Conservation (phyloP, 2,329 filamentous ascomycete genomes). For the Calonectria ilicicola region DNA sequence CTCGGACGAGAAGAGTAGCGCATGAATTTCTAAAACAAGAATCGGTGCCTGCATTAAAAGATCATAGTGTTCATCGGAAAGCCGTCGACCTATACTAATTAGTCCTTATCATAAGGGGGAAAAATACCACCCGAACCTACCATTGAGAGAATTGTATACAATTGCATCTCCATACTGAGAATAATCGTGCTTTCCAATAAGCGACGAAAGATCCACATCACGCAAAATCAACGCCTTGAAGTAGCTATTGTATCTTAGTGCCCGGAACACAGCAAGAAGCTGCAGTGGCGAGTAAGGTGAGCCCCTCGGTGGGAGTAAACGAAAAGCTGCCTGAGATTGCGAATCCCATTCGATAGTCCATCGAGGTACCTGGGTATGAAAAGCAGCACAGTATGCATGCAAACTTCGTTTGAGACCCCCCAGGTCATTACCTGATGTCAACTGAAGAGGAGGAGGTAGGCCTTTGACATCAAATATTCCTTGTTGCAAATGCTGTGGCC, state of each 20-base stretch:
- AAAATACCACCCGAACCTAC: conserved; percentile 46
- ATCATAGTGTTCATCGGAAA: conserved; percentile 61
- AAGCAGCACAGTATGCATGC: conserved; percentile 66
- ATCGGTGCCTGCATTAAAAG: conserved; percentile 62
- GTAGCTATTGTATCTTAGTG: conserved; percentile 69
- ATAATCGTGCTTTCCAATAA: conserved; percentile 56
- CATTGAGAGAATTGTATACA: conserved; percentile 65
- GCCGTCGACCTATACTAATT: conserved; percentile 54
- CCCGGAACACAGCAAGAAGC: conserved; percentile 67
- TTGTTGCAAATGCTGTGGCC: conserved; percentile 67
- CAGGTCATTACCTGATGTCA: conserved; percentile 67
- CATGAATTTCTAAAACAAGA: conserved; percentile 68
- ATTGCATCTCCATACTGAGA: conserved; percentile 58
- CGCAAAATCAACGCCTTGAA: conserved; percentile 69
- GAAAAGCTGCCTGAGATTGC: conserved; percentile 63
- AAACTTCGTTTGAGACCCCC: conserved; percentile 67
- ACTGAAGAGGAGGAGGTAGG: conserved; percentile 63
- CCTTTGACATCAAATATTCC: conserved; percentile 65
- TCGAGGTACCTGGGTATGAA: conserved; percentile 60
- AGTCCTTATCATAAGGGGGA: not conserved
- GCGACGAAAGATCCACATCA: conserved; percentile 61
- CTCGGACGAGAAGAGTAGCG: conserved; percentile 66
- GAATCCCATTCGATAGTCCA: conserved; percentile 63
- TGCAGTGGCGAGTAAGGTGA: conserved; percentile 61
- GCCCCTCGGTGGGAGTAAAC: conserved; percentile 58